Base-by-base conservation (phyloP, 139 green algal genomes). In the Chlorokybus atmophyticus region DNA sequence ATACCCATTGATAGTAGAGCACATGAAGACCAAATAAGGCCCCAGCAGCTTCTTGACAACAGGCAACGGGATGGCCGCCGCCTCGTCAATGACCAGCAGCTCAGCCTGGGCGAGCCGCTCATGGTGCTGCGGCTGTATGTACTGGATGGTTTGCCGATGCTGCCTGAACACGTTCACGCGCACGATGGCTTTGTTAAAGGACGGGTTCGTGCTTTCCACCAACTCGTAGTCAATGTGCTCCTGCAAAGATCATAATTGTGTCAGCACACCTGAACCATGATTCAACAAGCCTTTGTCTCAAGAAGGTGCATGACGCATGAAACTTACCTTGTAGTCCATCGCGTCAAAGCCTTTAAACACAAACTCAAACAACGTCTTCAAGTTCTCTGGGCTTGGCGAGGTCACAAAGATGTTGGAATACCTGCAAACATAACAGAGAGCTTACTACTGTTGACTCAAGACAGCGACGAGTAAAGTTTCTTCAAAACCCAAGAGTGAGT, bases 341-440 rank as follows among this genome's bases (percentile, higher is more conserved):
- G 73, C 66, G 41, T 94, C 86, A 51, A 94, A 74, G 50, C 80
- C 84, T 69, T 94, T 94, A 73, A 93, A 85, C 51, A 96, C 74
- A 71, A 98, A 98, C 70, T 95, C 83, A 54, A 98, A 98, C 31
- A 98, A 82, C 6, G 90, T 98, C 23, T 77, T 75, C 68, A 96
- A 68, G 76, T 98, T 98, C 73, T 98, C 90, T 1, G 90, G 90
- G 1, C 77, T 88, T 2, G 90, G 90, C 2, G 89, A 84, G 2
- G 90, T 96, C 38, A 98, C 90, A 56, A 96, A 98, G 67, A 96
- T 95, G 78, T 98, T 98, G 53, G 68, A 74, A 72, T 97, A 98
- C n/a, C 58, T 66, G 58, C 23, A 7, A 0, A 27, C 38, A n/a
- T n/a, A n/a, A n/a, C n/a, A n/a, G n/a, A n/a, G n/a, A n/a, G n/a